These are phyloP conservation scores for Plenodomus biglobosus DNA, from an alignment of 2,329 filamentous ascomycete genomes.

Conservation along the genomic window DNA sequence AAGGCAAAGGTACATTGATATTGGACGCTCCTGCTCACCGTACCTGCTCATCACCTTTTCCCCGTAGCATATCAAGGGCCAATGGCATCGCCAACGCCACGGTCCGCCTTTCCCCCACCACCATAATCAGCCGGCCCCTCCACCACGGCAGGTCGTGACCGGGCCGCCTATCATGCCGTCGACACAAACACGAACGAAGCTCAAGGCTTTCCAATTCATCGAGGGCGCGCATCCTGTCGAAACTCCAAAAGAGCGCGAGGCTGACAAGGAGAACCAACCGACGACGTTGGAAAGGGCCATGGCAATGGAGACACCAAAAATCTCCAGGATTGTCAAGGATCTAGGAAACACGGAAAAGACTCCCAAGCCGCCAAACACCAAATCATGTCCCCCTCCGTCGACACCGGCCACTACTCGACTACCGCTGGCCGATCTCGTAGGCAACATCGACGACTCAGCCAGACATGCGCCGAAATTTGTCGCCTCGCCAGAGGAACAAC, in stretches of 20 bases:
- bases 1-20: slow-evolving; percentile 42
- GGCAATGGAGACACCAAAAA: slow-evolving; percentile 24
- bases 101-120: slow-evolving; percentile 27
- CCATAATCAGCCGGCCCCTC: slow-evolving; percentile 28
- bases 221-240: slow-evolving; percentile 37
- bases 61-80: slow-evolving; percentile 31
- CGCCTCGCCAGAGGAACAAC: slow-evolving; percentile 62
- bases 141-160: slow-evolving; percentile 37
- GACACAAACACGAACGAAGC: slow-evolving; percentile 56
- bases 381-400: slow-evolving; percentile 51
- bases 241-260: slow-evolving; percentile 27
- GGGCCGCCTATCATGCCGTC: slow-evolving; percentile 53
- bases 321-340: slow-evolving; percentile 15
- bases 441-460: slow-evolving; percentile 60
- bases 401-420: slow-evolving; percentile 61
- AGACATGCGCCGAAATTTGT: slow-evolving; percentile 51
- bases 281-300: slow-evolving; percentile 10
- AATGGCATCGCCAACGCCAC: slow-evolving; percentile 43
- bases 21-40: background rate
- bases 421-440: slow-evolving; percentile 62
- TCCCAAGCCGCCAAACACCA: slow-evolving; percentile 29
- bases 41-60: slow-evolving; percentile 8
- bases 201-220: slow-evolving; percentile 58
- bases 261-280: slow-evolving; percentile 50
- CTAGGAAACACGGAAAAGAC: slow-evolving; percentile 25